Conservation (phyloP, 2,329 filamentous ascomycete genomes). For the Pseudopithomyces maydicus region DNA sequence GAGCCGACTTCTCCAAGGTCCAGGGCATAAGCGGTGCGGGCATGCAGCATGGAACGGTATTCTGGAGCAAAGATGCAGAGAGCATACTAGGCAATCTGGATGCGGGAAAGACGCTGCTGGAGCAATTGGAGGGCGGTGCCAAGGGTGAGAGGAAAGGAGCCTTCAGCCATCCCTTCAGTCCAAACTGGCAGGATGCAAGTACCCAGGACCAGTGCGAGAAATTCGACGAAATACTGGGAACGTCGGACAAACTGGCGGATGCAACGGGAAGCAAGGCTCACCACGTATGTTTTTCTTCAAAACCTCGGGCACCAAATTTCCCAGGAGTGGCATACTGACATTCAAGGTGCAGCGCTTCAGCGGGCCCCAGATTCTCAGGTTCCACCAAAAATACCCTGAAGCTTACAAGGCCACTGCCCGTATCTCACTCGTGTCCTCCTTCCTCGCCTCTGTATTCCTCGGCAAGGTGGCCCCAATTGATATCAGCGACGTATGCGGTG, state of each 20-base stretch:
- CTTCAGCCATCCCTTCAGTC: conserved; percentile 84
- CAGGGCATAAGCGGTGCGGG: conserved; percentile 87
- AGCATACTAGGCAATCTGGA: conserved; percentile 66
- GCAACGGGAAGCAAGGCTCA: conserved; percentile 92
- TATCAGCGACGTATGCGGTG: conserved; percentile 91
- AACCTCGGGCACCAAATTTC: not conserved
- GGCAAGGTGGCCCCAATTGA: conserved; percentile 87
- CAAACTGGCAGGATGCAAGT: conserved; percentile 98
- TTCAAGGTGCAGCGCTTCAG: conserved; percentile 76
- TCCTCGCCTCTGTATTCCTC: conserved; percentile 87
- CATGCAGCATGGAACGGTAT: conserved; percentile 97
- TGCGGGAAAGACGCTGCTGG: conserved; percentile 64
- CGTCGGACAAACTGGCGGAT: conserved; percentile 70
- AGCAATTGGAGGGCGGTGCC: conserved; percentile 64
- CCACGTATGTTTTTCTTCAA: conserved; percentile 67
- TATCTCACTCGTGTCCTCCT: conserved; percentile 94
- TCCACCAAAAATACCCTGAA: conserved; percentile 77
- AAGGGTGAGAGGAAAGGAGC: conserved; percentile 56
- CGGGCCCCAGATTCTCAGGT: conserved; percentile 92
- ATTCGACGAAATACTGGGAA: conserved; percentile 77
- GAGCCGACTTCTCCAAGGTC: conserved; percentile 74
- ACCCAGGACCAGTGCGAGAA: conserved; percentile 89
- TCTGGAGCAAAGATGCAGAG: conserved; percentile 79
- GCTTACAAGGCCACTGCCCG: conserved; percentile 80
- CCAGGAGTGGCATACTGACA: no score